Conservation (phyloP, 805 yeast genomes). For the Wickerhamiella allomyrinae region DNA sequence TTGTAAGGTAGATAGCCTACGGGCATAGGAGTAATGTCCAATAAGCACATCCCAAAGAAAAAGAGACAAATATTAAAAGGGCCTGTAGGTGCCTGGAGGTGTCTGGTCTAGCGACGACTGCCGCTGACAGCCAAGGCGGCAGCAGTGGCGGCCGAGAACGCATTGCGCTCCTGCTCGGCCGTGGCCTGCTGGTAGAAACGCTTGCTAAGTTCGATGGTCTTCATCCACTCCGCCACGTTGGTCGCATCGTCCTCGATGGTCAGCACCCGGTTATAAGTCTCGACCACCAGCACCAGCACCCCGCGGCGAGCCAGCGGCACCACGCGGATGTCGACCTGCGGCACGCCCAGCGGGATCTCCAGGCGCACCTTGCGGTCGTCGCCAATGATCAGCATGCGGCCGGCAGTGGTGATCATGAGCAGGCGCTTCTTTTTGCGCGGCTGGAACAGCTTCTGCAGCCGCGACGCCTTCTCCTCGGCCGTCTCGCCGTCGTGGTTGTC, state of each 20-base stretch:
- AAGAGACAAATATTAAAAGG: too few relatives aligned
- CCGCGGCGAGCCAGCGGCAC: constrained; percentile 19
- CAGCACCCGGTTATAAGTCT: constrained; percentile 22
- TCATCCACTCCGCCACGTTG: constrained; percentile 22
- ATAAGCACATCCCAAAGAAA: too few relatives aligned
- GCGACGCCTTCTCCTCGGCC: constrained; percentile 14
- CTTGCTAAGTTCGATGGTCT: constrained; percentile 20
- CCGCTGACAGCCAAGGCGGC: constrained; percentile 24
- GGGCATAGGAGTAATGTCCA: too few relatives aligned
- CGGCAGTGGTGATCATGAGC: constrained; percentile 25
- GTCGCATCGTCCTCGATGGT: constrained; percentile 24
- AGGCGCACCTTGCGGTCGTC: constrained; percentile 22
- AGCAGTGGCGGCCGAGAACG: constrained; percentile 24
- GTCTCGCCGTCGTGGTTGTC: constrained; percentile 6
- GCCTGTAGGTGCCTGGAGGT: too few relatives aligned
- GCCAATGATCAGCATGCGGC: constrained; percentile 22
- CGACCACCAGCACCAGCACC: constrained; percentile 21
- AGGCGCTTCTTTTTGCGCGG: constrained; percentile 18
- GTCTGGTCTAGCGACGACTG: neutral
- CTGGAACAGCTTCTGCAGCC: constrained; percentile 21
- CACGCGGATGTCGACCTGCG: constrained; percentile 24
- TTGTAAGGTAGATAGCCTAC: too few relatives aligned
- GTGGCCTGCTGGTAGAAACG: constrained; percentile 20
- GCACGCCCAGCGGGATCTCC: constrained; percentile 24
- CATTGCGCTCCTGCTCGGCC: constrained; percentile 20